phyloP scores from a whole-genome alignment of 495 filamentous ascomycete species.

The Daldinia bambusicola region DNA sequence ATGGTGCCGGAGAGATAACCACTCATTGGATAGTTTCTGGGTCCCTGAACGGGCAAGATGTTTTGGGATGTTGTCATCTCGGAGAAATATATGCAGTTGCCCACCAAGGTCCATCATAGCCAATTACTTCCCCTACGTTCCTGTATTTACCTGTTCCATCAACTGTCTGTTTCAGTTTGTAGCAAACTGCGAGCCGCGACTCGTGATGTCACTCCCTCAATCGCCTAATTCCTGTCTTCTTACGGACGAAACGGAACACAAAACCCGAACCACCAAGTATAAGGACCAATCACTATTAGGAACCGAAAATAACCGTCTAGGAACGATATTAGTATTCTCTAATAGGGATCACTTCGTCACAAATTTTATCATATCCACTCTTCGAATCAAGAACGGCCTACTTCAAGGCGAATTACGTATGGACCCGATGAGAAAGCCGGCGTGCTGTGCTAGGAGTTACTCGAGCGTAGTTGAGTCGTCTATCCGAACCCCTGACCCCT shows the following conservation, averaged over 20 bases:
- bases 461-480: constrained; percentile 18
- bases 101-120: constrained; percentile 25
- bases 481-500: constrained; percentile 42
- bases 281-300: not conserved
- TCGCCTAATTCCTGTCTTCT: not conserved
- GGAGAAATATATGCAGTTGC: constrained; percentile 39
- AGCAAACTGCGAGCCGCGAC: constrained; percentile 31
- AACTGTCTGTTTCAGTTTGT: constrained; percentile 18
- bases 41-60: constrained; percentile 10
- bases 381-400: constrained; percentile 21
- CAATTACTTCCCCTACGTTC: constrained; percentile 25
- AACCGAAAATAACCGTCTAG: not conserved
- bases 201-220: not conserved
- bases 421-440: constrained; percentile 28
- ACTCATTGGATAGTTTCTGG: constrained; percentile 10
- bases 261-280: not conserved
- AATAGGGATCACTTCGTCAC: not conserved
- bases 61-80: constrained; percentile 41
- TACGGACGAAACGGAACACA: not conserved
- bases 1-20: not conserved
- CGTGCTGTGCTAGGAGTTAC: constrained; percentile 14
- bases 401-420: constrained; percentile 27
- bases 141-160: constrained; percentile 24
- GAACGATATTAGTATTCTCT: not conserved
- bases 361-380: constrained; percentile 7